phyloP scores from a whole-genome alignment of 768 basidiomycete genomes.

The Pisolithus microcarpus region DNA sequence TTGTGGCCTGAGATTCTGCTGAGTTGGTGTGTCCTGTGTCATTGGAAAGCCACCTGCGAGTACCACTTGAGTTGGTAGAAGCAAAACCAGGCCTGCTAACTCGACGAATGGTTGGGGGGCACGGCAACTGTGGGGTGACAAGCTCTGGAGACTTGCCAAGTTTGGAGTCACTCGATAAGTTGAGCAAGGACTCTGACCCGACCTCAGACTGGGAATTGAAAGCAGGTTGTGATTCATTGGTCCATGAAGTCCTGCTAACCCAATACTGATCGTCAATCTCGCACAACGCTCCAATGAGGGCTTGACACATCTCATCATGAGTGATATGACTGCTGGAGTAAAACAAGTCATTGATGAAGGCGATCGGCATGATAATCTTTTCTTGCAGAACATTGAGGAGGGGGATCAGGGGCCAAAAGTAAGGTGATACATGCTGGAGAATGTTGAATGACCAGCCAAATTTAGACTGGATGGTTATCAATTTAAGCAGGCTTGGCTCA shows the following conservation, averaged over 20 bases:
- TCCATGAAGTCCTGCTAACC: too few relatives aligned
- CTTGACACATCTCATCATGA: background rate
- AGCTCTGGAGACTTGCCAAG: too few relatives aligned
- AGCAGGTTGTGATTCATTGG: too few relatives aligned
- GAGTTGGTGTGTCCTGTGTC: too few relatives aligned
- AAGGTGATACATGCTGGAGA: background rate
- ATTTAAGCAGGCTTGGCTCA: background rate
- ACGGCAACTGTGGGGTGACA: background rate
- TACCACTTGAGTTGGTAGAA: background rate
- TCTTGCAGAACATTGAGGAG: background rate
- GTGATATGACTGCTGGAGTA: background rate
- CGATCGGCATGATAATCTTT: background rate
- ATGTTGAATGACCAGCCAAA: background rate
- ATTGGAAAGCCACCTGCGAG: background rate
- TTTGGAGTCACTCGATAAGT: too few relatives aligned
- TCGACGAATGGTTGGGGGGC: background rate
- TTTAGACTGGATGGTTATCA: background rate
- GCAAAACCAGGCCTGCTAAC: background rate
- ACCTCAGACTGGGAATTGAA: too few relatives aligned
- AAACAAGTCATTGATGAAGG: background rate
- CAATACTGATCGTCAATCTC: background rate
- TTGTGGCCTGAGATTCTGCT: too few relatives aligned
- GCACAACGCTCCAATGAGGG: background rate
- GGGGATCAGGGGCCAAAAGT: conserved; percentile 1
- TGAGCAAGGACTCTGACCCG: too few relatives aligned